Base-by-base conservation (phyloP, 2,329 filamentous ascomycete species). In the Hypoxylon sp. region DNA sequence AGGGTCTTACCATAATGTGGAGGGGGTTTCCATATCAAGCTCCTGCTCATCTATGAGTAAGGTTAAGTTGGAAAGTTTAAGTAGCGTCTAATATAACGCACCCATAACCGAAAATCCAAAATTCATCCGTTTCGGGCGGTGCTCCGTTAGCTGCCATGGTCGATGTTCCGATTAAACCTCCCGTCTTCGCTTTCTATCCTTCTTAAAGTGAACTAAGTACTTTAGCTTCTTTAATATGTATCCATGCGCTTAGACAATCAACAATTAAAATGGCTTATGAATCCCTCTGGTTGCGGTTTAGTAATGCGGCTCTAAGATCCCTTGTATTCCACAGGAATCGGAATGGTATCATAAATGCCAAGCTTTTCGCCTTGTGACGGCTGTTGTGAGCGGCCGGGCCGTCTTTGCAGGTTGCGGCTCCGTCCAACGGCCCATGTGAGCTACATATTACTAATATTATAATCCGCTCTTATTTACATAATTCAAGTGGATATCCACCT, bases 61-160 rank as follows among this genome's bases (percentile, higher is more conserved):
- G 39, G 46, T 57, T 41, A 51, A 63, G 30, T 23, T 46, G 5
- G 27, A 30, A 34, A 32, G 27, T 34, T 30, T 32, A 43, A 43
- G 8, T 2, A 34, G 14, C 16, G 30, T 50, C 43, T 60, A 30
- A 51, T 37, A 52, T 37, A 63, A 81, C 85, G 71, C 83, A 97
- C 95, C 95, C 96, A 76, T 98, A 99, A 67, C 96, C 96, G 79
- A 97, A 98, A 47, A 99, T 84, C 96, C 96, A 99, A 74, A 98
- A 94, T 76, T 97, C 92, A 34, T 87, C 83, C 69, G 77, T 61
- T 6, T 75, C 74, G 57, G 67, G 63, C 21, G 77, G 80, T 81
- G 87, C 78, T 25, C 66, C 67, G 52, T 74, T 64, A 41, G 37
- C 48, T 48, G 68, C 56, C 73, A 75, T 74, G 2, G 34, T 23